Base-by-base conservation (phyloP, 2,329 filamentous ascomycete genomes). In the Aspergillus alliaceus region DNA sequence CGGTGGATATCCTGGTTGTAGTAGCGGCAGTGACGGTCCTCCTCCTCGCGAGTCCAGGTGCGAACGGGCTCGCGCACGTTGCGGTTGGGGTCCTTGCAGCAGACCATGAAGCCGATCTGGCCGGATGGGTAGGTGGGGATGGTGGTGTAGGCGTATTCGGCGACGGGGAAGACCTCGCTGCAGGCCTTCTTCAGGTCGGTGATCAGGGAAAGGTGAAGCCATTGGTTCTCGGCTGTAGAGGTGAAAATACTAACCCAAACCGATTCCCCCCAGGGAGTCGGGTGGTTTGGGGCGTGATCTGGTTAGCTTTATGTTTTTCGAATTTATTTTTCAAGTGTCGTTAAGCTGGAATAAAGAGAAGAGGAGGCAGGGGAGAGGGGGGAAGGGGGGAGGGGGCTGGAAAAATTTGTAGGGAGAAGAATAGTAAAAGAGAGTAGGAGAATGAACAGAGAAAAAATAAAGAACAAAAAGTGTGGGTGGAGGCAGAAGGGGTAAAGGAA, bases 61-160 rank as follows among this genome's bases (percentile, higher is more conserved):
- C 95, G 89, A 61, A 97, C 73, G 53, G 95, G 95, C 79, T 88
- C 90, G 77, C 85, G 91, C 74, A 98, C 85, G 79, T 99, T 85
- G 76, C 88, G 86, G 73, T 79, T 86, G 75, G 87, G 82, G 75
- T 98, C 93, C 87, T 99, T 98, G 88, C 85, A 90, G 88, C 95
- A 98, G 74, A 99, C 91, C 93, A 99, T 97, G 88, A 99, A 99
- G 75, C 95, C 95, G 72, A 99, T 99, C 83, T 99, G 95, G 75
- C 95, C 95, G 56, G 91, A 96, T 66, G 95, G 95, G 84, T 99
- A 99, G 74, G 95, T 99, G 59, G 95, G 95, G 78, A 99, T 99
- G 71, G 93, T 98, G 72, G 79, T 98, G 86, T 97, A 99, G 69
- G 90, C 95, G 82, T 98, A 99, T 82, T 99, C 95, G 77, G 90